A percentile compares a stretch with the other conserved stretches of the same genome.
These are phyloP conservation scores for Candida frijolesensis DNA, from an alignment of 1,139 yeast genomes.

Conservation along the genomic window DNA sequence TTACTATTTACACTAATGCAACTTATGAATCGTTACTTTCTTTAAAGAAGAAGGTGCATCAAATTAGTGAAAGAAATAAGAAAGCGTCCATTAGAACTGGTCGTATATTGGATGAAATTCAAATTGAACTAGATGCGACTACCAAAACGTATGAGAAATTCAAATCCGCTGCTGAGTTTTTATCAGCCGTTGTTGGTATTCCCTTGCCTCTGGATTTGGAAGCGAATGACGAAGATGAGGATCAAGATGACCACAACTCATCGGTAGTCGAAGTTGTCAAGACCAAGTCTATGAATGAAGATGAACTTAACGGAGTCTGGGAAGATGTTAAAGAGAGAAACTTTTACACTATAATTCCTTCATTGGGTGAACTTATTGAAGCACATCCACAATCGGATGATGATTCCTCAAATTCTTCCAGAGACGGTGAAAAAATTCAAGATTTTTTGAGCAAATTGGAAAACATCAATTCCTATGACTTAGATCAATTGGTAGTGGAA, in stretches of 20 bases:
- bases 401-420: constrained; percentile 8
- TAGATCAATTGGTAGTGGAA: constrained; percentile 59
- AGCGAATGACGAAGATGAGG: constrained; percentile 15
- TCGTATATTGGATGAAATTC: constrained; percentile 55
- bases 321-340: constrained; percentile 61
- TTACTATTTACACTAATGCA: constrained; percentile 50
- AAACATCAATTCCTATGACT: constrained; percentile 44
- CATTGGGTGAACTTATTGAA: constrained; percentile 31
- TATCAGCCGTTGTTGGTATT: constrained; percentile 45
- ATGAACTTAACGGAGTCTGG: constrained; percentile 52
- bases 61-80: constrained; percentile 43
- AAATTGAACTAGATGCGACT: constrained; percentile 42
- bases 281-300: constrained; percentile 27
- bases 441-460: constrained; percentile 50
- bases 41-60: constrained; percentile 35
- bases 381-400: constrained; percentile 18
- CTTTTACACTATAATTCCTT: constrained; percentile 54
- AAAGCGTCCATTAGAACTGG: constrained; percentile 70
- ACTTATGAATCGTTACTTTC: constrained; percentile 39
- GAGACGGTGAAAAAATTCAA: constrained; percentile 48
- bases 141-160: constrained; percentile 47
- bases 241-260: constrained; percentile 20
- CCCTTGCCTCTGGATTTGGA: constrained; percentile 32
- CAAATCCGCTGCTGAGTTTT: constrained; percentile 40
- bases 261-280: constrained; percentile 27